Conservation (phyloP, 371 early-diverging fungal species). For the Blakeslea trispora region DNA sequence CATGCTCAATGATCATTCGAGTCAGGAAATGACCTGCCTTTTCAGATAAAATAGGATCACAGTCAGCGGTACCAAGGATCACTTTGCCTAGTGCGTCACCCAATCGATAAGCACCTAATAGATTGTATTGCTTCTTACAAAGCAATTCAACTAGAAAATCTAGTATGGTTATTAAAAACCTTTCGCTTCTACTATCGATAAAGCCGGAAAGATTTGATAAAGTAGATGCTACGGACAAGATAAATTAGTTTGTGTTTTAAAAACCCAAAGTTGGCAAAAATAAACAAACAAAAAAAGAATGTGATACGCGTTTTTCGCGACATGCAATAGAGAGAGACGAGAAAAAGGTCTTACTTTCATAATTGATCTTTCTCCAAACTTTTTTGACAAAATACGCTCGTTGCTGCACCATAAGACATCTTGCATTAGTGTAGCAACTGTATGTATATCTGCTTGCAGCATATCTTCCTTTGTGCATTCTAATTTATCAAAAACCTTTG, state of each 20-base stretch:
- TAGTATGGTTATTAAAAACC: slow-evolving; percentile 39
- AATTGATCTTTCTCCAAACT: slow-evolving; percentile 48
- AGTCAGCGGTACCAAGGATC: slow-evolving; percentile 43
- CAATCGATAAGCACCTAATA: slow-evolving; percentile 43
- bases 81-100: slow-evolving; percentile 54
- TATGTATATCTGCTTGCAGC: slow-evolving; percentile 38
- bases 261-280: too few relatives aligned
- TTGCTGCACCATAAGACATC: slow-evolving; percentile 45
- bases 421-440: slow-evolving; percentile 54
- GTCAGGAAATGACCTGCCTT: slow-evolving; percentile 48
- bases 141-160: slow-evolving; percentile 46
- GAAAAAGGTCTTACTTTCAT: slow-evolving; percentile 39
- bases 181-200: slow-evolving; percentile 30
- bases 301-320: too few relatives aligned
- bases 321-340: slow-evolving; percentile 7
- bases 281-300: too few relatives aligned
- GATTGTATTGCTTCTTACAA: slow-evolving; percentile 41
- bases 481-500: slow-evolving; percentile 44
- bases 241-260: too few relatives aligned
- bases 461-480: slow-evolving; percentile 39
- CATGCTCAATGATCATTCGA: slow-evolving; percentile 48
- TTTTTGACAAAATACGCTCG: slow-evolving; percentile 48
- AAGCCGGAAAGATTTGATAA: slow-evolving; percentile 34
- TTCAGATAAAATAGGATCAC: slow-evolving; percentile 45
- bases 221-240: slow-evolving; percentile 43